Conservation (phyloP, 805 yeast species). For the Maudiozyma serrabonitensis region DNA sequence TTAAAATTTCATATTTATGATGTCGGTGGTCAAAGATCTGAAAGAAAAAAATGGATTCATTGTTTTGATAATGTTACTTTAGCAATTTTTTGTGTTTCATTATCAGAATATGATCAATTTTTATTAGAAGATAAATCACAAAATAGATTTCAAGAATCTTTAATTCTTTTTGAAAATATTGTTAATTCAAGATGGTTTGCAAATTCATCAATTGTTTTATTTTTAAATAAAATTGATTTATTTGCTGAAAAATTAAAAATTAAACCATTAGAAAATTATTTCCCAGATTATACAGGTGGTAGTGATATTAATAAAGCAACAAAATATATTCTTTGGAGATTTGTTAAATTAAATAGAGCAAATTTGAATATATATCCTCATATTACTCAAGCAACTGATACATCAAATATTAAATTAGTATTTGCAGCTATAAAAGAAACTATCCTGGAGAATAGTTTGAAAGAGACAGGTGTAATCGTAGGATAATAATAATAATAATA, state of each 20-base stretch:
- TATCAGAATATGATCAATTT: conserved; percentile 85
- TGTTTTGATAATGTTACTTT: conserved; percentile 89
- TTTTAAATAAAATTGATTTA: conserved; percentile 82
- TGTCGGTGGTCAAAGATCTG: conserved; percentile 94
- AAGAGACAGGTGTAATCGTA: conserved; percentile 59
- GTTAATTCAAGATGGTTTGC: conserved; percentile 90
- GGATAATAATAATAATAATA: neutral
- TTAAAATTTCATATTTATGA: conserved; percentile 59
- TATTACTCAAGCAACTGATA: conserved; percentile 90
- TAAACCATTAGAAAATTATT: conserved; percentile 72
- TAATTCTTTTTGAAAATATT: conserved; percentile 79
- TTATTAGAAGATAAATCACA: conserved; percentile 67
- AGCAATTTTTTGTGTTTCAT: conserved; percentile 82
- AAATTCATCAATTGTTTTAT: conserved; percentile 74
- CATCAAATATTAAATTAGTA: conserved; percentile 77
- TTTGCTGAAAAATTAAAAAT: conserved; percentile 76
- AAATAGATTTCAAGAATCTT: conserved; percentile 71
- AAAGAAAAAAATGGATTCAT: conserved; percentile 95
- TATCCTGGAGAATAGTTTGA: conserved; percentile 62
- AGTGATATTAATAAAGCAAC: conserved; percentile 82
- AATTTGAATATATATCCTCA: conserved; percentile 80
- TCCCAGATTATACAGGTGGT: conserved; percentile 92
- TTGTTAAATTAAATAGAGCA: conserved; percentile 73
- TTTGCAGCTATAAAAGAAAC: conserved; percentile 79
- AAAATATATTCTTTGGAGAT: conserved; percentile 83